Evolutionary conservation across 768 basidiomycete species (phyloP), one percentile per base, ranked within the genome.

Genomic region (Suillus tomentosus): DNA sequence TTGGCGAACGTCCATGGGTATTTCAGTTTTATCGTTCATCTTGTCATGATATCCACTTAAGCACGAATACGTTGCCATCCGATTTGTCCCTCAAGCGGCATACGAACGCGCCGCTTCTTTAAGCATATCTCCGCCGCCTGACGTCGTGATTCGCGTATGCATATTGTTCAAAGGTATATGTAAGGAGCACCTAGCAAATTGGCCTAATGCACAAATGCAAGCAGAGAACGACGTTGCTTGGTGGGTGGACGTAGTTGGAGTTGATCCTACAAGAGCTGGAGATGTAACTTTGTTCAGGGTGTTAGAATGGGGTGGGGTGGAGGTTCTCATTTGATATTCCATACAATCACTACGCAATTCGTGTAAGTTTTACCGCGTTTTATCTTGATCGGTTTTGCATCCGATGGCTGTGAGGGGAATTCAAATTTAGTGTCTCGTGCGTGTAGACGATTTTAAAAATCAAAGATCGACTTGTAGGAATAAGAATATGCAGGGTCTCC

Each of bases 151-250:
- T 51, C 50, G 50, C 3, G 50, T 51, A 3, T 17, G 27, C 24
- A 51, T 27, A 14, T 2, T 24, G 22, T 50, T 50, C 48, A 50
- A 6, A 7, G 50, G 50, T 27, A 9, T 51, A 14, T 1, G 2
- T 19, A 31, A 53, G 27, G 51, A 53, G 27, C 27, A 53, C 8
- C 9, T 53, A 1, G 27, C 1, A 24, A 24, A 24, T 24, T 31
- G 50, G 50, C 9, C 50, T 8, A 51, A 51, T 5, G 50, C 24
- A 3, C 50, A 51, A 3, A 51, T 51, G 24, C 50, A 27, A 51
- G 50, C 50, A 27, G 50, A 51, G 50, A 51, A 27, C 27, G 50
- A 51, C 50, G 14, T 51, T 51, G 14, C 24, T 27, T 51, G 50
- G 50, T 51, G 50, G 50, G 50, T 24, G 24, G 50, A 51, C 9